phyloP scores from a whole-genome alignment of 345 rosid species.

The Syzygium aromaticum region DNA sequence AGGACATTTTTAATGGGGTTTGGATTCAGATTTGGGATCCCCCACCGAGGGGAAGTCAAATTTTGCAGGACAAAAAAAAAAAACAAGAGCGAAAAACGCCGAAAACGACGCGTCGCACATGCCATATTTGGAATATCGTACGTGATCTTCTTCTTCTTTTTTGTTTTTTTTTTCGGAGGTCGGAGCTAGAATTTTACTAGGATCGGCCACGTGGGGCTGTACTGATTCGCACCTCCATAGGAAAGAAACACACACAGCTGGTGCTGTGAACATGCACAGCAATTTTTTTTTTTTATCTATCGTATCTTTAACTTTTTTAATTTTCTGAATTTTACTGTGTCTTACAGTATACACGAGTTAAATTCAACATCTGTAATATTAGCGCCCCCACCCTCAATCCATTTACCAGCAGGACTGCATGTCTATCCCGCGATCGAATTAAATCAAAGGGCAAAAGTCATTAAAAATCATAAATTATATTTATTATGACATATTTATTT shows the following conservation, averaged over 20 bases:
- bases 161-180: not conserved
- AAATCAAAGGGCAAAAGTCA: no score
- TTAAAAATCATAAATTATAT: no score
- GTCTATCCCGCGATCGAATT: no score
- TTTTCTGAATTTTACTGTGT: no score
- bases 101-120: not conserved
- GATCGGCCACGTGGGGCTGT: not conserved
- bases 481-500: no score
- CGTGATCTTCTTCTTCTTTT: not conserved
- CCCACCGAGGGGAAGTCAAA: not conserved
- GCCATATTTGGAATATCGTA: not conserved
- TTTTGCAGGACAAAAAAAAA: not conserved
- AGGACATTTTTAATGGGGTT: not conserved
- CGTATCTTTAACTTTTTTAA: no score
- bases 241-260: not conserved
- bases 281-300: no score
- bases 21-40: not conserved
- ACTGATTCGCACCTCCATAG: not conserved
- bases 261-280: not conserved
- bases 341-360: rapidly evolving
- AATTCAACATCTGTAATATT: no score
- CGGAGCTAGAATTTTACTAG: not conserved
- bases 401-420: no score
- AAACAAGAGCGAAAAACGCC: rapidly evolving
- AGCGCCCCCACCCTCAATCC: no score